These are phyloP conservation scores for Kurtzmaniella quercitrusa DNA, from an alignment of 1,139 yeast species.

Conservation along the genomic window DNA sequence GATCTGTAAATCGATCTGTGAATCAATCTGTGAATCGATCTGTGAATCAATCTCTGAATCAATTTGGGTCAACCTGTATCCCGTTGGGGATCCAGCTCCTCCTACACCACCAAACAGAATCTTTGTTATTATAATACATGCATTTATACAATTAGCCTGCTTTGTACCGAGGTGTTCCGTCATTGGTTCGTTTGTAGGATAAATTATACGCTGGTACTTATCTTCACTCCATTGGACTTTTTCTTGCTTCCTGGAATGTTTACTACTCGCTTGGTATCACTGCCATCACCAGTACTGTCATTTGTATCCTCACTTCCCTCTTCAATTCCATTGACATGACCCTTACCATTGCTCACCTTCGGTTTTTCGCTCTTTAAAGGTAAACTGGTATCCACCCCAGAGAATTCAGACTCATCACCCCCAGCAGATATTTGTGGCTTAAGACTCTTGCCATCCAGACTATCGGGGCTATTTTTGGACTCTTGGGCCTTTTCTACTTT, in stretches of 20 bases:
- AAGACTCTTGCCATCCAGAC: conserved; percentile 3
- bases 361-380: conserved; percentile 1
- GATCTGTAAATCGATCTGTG: no score
- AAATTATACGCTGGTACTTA: not conserved
- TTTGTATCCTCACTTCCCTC: conserved; percentile 13
- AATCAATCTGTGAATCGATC: no score
- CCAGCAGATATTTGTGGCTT: conserved; percentile 2
- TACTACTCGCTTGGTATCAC: conserved; percentile 1
- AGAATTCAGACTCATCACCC: conserved; percentile 21
- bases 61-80: no score
- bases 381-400: conserved; percentile 16
- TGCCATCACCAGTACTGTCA: conserved; percentile 5
- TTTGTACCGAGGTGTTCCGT: not conserved
- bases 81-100: no score
- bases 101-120: not conserved
- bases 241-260: not conserved
- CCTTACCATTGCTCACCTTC: conserved; percentile 8
- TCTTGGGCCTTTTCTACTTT: conserved; percentile 28
- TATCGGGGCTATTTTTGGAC: not conserved
- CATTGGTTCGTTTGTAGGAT: not conserved
- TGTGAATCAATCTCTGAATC: no score
- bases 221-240: not conserved
- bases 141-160: not conserved
- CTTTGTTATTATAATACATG: not conserved
- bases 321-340: conserved; percentile 2